phyloP scores from a whole-genome alignment of 2,329 filamentous ascomycete genomes.

The Fusarium sp. region DNA sequence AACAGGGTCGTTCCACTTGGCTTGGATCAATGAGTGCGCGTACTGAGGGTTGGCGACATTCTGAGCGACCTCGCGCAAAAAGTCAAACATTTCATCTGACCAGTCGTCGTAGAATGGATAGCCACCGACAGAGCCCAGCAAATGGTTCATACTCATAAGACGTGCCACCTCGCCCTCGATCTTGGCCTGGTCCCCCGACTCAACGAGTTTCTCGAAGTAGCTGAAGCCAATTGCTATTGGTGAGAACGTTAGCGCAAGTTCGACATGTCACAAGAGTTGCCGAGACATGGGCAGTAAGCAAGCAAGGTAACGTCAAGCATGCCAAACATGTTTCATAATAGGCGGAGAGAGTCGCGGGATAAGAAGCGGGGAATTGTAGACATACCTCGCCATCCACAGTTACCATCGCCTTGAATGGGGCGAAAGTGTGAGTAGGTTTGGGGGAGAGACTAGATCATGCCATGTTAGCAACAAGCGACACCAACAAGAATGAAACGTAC shows the following conservation, averaged over 20 bases:
- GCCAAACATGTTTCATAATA: conserved; percentile 10
- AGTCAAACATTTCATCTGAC: conserved; percentile 75
- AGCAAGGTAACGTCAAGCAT: conserved; percentile 19
- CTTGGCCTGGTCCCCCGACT: conserved; percentile 69
- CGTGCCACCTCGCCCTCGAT: conserved; percentile 77
- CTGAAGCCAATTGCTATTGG: conserved; percentile 84
- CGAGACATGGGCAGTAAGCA: conserved; percentile 32
- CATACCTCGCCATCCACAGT: conserved; percentile 98
- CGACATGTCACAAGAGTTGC: conserved; percentile 7
- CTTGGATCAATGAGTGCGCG: conserved; percentile 63
- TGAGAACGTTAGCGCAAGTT: conserved; percentile 24
- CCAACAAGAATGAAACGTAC: conserved; percentile 64
- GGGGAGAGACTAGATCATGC: conserved; percentile 72
- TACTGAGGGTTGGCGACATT: conserved; percentile 69
- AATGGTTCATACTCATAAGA: conserved; percentile 74
- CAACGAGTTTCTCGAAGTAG: conserved; percentile 88
- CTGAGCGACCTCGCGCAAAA: conserved; percentile 71
- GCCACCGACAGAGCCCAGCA: conserved; percentile 77
- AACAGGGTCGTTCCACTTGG: conserved; percentile 78
- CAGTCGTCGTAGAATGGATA: conserved; percentile 82
- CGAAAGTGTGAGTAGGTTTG: conserved; percentile 89
- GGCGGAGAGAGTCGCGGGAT: background rate
- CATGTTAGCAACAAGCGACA: conserved; percentile 23
- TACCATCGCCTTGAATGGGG: conserved; percentile 89
- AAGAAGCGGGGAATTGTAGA: conserved; percentile 36